Base-by-base conservation (phyloP, 1,284 basidiomycete genomes). In the Dichomitus squalens region DNA sequence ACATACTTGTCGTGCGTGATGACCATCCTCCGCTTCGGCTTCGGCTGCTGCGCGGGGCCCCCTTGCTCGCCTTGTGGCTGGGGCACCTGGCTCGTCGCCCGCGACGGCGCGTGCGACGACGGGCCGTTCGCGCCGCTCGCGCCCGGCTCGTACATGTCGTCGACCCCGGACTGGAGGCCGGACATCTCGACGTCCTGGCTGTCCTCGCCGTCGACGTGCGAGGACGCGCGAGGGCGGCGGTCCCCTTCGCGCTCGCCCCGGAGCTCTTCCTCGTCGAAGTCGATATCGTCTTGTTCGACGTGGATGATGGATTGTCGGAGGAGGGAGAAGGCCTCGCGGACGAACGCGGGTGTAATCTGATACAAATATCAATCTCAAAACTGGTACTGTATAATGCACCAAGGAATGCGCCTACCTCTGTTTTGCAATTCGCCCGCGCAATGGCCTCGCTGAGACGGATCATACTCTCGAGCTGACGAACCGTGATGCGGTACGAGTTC, bases 261-360 rank as follows among this genome's bases (percentile, higher is more conserved):
- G 2, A 85, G 79, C 53, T 95, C 94, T 69, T 97, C 95, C 61
- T 97, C 95, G 69, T 98, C 96, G 69, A 99, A 93, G 71, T 96
- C 94, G 69, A 99, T 91, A 68, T 99, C 96, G 70, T 99, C 97
- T 75, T 98, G 95, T 72, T 99, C 97, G 63, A 99, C 96, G 69
- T 99, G 97, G 68, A 99, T 98, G 75, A 99, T 99, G 2, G 96
- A 98, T 73, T 98, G 95, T 35, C 93, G 87, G 20, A 99, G 80
- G 12, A 99, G 87, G 27, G 86, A 88, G 75, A 94, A 98, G 1
- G 97, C 96, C 75, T 99, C 97, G 29, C 93, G 86, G 16, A 99
- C 97, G 70, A 97, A 98, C 1, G 84, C 88, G 0, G 96, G 95
- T 0, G 85, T 91, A 64, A 98, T 97, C 89, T 94, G 65, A 31